A percentile compares a stretch with the other conserved stretches of the same genome.
Conservation (phyloP, 1,139 yeast species). For the Hansenula anomala region DNA sequence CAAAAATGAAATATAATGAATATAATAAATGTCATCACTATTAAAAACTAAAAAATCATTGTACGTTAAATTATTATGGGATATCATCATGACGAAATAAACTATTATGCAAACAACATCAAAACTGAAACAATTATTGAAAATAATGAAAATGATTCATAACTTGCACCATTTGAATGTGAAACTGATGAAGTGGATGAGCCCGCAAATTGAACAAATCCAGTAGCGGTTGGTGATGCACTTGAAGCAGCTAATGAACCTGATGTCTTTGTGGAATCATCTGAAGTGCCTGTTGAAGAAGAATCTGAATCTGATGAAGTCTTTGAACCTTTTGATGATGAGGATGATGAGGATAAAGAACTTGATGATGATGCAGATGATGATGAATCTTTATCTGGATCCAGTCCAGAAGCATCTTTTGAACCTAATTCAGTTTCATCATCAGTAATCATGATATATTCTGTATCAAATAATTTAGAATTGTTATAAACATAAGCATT, state of each 20-base stretch:
- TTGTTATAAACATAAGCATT: slow-evolving; percentile 55
- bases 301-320: not conserved
- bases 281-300: too few species aligned
- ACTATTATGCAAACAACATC: not conserved
- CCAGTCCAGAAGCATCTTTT: slow-evolving; percentile 47
- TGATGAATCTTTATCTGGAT: slow-evolving; percentile 9
- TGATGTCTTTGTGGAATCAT: too few species aligned
- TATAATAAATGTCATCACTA: too few species aligned
- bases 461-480: slow-evolving; percentile 38
- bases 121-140: not conserved
- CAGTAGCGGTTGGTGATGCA: not conserved
- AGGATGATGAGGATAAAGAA: not conserved
- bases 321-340: not conserved
- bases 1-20: too few species aligned
- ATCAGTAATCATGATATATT: slow-evolving; percentile 53
- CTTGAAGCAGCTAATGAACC: too few species aligned
- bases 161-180: not conserved
- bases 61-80: too few species aligned
- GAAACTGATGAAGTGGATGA: not conserved
- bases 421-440: slow-evolving; percentile 56
- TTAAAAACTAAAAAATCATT: too few species aligned
- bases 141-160: not conserved
- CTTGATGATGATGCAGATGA: slow-evolving; percentile 4
- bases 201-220: not conserved
- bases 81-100: too few species aligned